Evolutionary conservation across 768 basidiomycete genomes (phyloP), one percentile per base, ranked within the genome.

Genomic region (Steccherinum ochraceum): DNA sequence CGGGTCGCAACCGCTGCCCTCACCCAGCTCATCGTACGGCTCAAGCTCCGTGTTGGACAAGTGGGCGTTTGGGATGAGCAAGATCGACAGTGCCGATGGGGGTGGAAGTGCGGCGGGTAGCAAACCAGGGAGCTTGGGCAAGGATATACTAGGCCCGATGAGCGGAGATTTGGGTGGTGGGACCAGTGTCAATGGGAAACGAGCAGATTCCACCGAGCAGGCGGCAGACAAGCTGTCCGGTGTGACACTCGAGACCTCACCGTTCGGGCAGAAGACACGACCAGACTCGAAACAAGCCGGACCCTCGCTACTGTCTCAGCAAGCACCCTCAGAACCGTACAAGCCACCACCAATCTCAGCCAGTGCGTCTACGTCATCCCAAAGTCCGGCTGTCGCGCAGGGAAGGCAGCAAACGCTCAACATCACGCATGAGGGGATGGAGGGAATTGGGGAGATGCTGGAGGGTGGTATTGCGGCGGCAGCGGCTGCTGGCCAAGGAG

Each of bases 41-140:
- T 73, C 78, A 19, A 81, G 81, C 47, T 87, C 90, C 12, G 63
- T 65, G 51, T 70, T 94, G 45, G 94, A 96, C 74, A 87, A 86
- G 58, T 90, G 84, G 74, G 84, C 83, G 0, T 95, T 99, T 60
- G 86, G 83, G 2, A 98, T 98, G 95, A 85, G 79, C 69, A 89
- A 84, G 69, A 94, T 97, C 59, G 88, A 83, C 19, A 73, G 71
- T 41, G 44, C 61, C 43, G n/a, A n/a, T n/a, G n/a, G n/a, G n/a
- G n/a, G n/a, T n/a, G n/a, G n/a, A n/a, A n/a, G n/a, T n/a, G 58
- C 61, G 10, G 68, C 66, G 42, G 25, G 58, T 42, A 64, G 67
- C 51, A 69, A 71, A 39, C 64, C 67, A 2, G 68, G 64, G 49
- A 67, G 69, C 30, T 26, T 65, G 54, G 51, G 55, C 35, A 60